These are phyloP conservation scores for Chiua sp. DNA, from an alignment of 1,284 basidiomycete genomes.

Conservation along the genomic window DNA sequence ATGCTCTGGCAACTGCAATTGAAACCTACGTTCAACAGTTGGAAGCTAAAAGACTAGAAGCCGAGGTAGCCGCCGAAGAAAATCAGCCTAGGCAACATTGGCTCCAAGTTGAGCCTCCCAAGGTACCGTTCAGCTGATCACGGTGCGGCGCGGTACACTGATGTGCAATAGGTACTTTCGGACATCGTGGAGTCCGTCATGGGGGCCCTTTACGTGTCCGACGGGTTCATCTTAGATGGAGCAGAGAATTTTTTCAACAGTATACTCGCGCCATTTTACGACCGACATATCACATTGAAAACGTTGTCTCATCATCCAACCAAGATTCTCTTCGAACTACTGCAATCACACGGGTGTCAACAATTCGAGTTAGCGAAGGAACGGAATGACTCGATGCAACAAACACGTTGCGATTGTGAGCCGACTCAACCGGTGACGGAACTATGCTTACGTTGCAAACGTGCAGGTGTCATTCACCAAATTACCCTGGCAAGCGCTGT, in stretches of 20 bases:
- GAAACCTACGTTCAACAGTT: constrained; percentile 59
- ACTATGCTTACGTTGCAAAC: constrained; percentile 16
- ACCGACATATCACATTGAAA: constrained; percentile 69
- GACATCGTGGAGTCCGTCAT: constrained; percentile 80
- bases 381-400: constrained; percentile 41
- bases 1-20: constrained; percentile 54
- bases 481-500: constrained; percentile 62
- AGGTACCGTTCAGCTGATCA: constrained; percentile 48
- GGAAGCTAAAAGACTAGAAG: constrained; percentile 53
- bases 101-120: constrained; percentile 75
- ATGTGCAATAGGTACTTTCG: constrained; percentile 59
- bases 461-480: constrained; percentile 68
- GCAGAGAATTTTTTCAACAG: constrained; percentile 68
- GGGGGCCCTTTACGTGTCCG: constrained; percentile 78
- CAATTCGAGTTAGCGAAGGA: constrained; percentile 60
- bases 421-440: constrained; percentile 3
- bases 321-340: constrained; percentile 69
- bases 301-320: constrained; percentile 77
- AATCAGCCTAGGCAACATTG: constrained; percentile 72
- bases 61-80: constrained; percentile 52
- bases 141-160: constrained; percentile 8
- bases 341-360: constrained; percentile 73
- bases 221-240: constrained; percentile 64
- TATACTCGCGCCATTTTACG: constrained; percentile 74
- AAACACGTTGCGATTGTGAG: constrained; percentile 56